Conservation (phyloP, 2,329 filamentous ascomycete genomes). For the Escovopsis weberi region DNA sequence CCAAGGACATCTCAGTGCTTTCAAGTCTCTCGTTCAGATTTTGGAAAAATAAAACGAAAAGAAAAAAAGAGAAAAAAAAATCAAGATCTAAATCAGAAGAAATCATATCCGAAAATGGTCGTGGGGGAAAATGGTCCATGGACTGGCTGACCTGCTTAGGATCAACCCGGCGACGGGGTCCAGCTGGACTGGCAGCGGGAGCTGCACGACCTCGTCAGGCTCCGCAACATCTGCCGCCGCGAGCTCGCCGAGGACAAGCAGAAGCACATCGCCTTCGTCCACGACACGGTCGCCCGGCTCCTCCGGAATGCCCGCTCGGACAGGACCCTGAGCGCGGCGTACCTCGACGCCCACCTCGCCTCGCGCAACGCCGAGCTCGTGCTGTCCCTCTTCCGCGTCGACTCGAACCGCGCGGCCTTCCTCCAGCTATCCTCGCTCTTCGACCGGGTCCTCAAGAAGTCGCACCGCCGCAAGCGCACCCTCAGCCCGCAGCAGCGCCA, state of each 20-base stretch:
- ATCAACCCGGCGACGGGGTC: constrained; percentile 16
- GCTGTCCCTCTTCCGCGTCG: constrained; percentile 26
- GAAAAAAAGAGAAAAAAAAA: too few species aligned
- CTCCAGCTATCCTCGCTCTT: constrained; percentile 51
- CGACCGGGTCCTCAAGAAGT: constrained; percentile 26
- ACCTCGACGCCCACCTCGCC: constrained; percentile 21
- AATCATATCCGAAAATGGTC: too few species aligned
- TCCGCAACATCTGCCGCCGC: constrained; percentile 28
- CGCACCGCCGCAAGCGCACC: constrained; percentile 1
- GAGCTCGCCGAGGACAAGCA: constrained; percentile 26
- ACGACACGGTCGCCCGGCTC: constrained; percentile 28
- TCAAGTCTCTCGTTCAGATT: too few species aligned
- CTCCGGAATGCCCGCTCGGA: constrained; percentile 27
- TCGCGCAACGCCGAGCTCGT: constrained; percentile 36
- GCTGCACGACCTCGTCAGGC: constrained; percentile 27
- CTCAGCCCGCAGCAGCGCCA: constrained; percentile 30
- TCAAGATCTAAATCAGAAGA: too few species aligned
- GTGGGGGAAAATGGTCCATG: not conserved
- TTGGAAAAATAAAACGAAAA: too few species aligned
- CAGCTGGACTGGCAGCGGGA: constrained; percentile 28
- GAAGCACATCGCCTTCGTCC: constrained; percentile 32
- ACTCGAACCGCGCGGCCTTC: constrained; percentile 42
- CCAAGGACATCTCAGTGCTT: too few species aligned
- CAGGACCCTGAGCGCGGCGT: constrained; percentile 15
- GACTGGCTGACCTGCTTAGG: not conserved